Conservation (phyloP, 768 basidiomycete genomes). For the Lactarius pseudohatsudake region DNA sequence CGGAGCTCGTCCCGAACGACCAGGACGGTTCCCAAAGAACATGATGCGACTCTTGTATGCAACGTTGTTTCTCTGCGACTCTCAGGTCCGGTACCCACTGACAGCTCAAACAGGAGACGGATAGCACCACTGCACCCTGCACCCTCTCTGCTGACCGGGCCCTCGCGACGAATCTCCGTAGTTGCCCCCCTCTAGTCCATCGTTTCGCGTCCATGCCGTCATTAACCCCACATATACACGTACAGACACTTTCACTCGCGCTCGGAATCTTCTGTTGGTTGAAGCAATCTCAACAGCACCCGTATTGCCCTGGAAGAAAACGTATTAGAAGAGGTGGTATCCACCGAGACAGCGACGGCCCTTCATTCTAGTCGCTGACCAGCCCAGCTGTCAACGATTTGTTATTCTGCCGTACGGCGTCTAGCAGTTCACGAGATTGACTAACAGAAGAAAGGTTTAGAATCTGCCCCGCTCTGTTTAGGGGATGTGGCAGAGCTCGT, state of each 20-base stretch:
- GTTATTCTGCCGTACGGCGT: constrained; percentile 14
- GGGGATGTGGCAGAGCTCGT: background rate
- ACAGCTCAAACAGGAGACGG: background rate
- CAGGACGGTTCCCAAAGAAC: background rate
- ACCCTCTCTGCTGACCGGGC: background rate
- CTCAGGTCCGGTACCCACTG: constrained; percentile 2
- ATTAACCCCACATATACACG: background rate
- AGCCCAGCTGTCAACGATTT: constrained; percentile 6
- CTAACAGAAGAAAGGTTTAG: background rate
- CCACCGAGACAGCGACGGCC: background rate
- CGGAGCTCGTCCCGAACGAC: constrained; percentile 8
- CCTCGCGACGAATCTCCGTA: constrained; percentile 9
- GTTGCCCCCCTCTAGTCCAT: constrained; percentile 4
- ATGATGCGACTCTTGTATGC: background rate
- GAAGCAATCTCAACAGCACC: background rate
- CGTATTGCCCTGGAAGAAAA: background rate
- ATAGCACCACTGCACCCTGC: background rate
- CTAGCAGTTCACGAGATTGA: background rate
- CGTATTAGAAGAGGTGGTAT: constrained; percentile 1
- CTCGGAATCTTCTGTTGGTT: background rate
- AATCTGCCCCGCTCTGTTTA: background rate
- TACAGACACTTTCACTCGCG: background rate
- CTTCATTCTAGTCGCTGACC: background rate
- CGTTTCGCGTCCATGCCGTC: constrained; percentile 9
- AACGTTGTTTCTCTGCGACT: background rate